phyloP scores from a whole-genome alignment of 768 basidiomycete species.

The Amanita rubescens region DNA sequence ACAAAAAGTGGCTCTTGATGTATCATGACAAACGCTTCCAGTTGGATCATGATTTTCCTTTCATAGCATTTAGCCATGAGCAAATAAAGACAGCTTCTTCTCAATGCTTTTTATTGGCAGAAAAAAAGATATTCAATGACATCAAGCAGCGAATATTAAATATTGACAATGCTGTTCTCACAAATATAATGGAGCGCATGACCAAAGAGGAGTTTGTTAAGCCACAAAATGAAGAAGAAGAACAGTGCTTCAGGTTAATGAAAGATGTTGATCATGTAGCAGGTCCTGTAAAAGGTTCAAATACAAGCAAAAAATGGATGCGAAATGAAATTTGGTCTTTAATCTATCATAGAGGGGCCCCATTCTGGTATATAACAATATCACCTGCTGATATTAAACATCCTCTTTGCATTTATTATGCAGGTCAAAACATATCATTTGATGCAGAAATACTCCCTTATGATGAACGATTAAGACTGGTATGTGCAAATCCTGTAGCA shows the following conservation, averaged over 20 bases:
- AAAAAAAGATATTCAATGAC: constrained; percentile 18
- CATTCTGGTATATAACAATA: constrained; percentile 2
- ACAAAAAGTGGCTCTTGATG: constrained; percentile 21
- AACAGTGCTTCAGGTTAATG: constrained; percentile 17
- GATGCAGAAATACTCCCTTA: background rate
- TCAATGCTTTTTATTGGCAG: constrained; percentile 21
- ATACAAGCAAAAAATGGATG: constrained; percentile 21
- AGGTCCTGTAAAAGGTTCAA: constrained; percentile 22
- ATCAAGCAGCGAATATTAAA: constrained; percentile 16
- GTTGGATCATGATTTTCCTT: constrained; percentile 25
- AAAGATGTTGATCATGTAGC: constrained; percentile 27
- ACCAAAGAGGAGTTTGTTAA: constrained; percentile 17
- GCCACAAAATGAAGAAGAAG: constrained; percentile 23
- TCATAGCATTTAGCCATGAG: constrained; percentile 33
- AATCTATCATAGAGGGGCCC: constrained; percentile 10
- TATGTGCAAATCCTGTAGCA: constrained; percentile 17
- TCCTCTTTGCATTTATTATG: too few species aligned
- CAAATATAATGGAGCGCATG: constrained; percentile 15
- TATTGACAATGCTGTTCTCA: constrained; percentile 17
- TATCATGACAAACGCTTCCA: constrained; percentile 35
- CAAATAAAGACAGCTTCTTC: constrained; percentile 24
- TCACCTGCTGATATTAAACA: background rate
- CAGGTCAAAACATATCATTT: background rate
- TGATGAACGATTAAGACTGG: background rate
- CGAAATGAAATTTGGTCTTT: constrained; percentile 9